A percentile compares a stretch with the other conserved stretches of the same genome.
Conservation (phyloP, 2,329 filamentous ascomycete species). For the Diaporthe sp. region DNA sequence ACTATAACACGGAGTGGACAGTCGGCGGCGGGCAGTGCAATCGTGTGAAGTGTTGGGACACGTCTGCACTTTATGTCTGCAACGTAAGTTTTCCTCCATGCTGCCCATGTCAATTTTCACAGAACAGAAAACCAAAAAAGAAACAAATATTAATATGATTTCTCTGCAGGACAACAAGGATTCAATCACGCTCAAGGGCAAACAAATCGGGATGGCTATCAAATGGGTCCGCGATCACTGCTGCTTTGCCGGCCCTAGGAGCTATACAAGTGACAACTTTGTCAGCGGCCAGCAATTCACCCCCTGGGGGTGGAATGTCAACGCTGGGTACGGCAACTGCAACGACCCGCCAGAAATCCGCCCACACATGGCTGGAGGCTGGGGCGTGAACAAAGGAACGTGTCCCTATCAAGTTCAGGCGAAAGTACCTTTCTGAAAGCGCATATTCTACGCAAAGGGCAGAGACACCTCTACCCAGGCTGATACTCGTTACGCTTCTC, state of each 20-base stretch:
- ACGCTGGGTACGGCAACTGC: conserved; percentile 27
- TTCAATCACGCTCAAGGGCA: conserved; percentile 2
- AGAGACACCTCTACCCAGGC: neutral
- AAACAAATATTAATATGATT: neutral
- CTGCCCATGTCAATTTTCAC: neutral
- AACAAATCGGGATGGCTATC: neutral
- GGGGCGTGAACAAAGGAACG: neutral
- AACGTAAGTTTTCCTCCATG: conserved; percentile 12
- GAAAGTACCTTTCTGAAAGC: neutral
- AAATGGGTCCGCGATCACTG: neutral
- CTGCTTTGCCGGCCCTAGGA: neutral
- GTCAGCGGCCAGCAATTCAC: conserved; percentile 32
- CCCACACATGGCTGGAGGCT: neutral
- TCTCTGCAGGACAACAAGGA: neutral
- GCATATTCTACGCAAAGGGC: no score
- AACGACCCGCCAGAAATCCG: neutral
- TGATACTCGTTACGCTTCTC: neutral
- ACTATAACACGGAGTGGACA: neutral
- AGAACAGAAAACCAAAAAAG: neutral
- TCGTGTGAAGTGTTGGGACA: conserved; percentile 28
- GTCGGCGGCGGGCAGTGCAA: conserved; percentile 13
- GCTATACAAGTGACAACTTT: neutral
- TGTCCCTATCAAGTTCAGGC: neutral
- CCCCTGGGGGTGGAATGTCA: conserved; percentile 30
- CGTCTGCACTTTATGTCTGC: conserved; percentile 30